Conservation (phyloP, 2,329 filamentous ascomycete genomes). For the Cyphellophora attinorum region DNA sequence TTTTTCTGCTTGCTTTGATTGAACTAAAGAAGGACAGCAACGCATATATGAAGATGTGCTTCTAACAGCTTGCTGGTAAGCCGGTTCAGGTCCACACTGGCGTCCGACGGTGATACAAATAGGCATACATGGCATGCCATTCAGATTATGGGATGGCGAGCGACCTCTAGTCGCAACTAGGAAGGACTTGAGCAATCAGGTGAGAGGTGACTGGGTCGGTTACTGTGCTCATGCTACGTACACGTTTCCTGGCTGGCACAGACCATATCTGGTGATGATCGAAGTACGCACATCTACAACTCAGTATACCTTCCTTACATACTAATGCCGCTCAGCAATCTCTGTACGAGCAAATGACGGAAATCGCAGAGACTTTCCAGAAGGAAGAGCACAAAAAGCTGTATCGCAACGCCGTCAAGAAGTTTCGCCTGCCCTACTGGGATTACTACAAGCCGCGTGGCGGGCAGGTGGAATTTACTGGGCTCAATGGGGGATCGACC, state of each 20-base stretch:
- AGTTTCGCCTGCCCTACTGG: conserved; percentile 38
- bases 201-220: too few relatives aligned
- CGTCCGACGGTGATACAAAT: too few relatives aligned
- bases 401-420: conserved; percentile 35
- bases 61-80: conserved; percentile 1
- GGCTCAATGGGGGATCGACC: conserved; percentile 15
- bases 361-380: conserved; percentile 26
- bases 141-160: too few relatives aligned
- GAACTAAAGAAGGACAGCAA: conserved; percentile 3
- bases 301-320: too few relatives aligned
- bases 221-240: conserved; percentile 64
- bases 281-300: conserved; percentile 33
- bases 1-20: conserved; percentile 5
- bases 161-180: too few relatives aligned
- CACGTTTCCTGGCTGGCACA: conserved; percentile 73
- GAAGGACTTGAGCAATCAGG: too few relatives aligned
- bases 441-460: conserved; percentile 30
- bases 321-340: conserved; percentile 26
- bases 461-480: conserved; percentile 17
- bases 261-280: conserved; percentile 60
- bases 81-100: conserved; percentile 38
- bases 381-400: too few relatives aligned
- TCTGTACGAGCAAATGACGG: conserved; percentile 25
- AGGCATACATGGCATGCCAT: too few relatives aligned
- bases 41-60: conserved; percentile 3